Evolutionary conservation across 495 filamentous ascomycete genomes (phyloP).

Genomic region (Penicillium taxi): DNA sequence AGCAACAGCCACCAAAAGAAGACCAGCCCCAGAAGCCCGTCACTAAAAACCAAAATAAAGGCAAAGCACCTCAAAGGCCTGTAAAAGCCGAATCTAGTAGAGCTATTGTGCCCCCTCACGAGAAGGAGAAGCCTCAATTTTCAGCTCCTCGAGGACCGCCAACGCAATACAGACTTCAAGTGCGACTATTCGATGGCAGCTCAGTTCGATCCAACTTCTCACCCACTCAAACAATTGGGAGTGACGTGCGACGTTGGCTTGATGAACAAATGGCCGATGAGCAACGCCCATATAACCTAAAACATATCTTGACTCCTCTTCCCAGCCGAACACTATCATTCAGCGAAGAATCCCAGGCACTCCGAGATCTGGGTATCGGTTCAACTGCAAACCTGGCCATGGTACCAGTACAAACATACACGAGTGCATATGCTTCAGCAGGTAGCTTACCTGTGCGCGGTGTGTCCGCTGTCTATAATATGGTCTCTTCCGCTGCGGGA

Average conservation of each 20-base stretch:
- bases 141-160: slow-evolving; percentile 20
- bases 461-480: slow-evolving; percentile 36
- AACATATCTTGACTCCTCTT: slow-evolving; percentile 70
- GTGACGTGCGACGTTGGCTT: slow-evolving; percentile 69
- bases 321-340: slow-evolving; percentile 66
- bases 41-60: neutral
- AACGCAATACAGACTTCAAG: slow-evolving; percentile 56
- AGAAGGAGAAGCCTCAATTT: slow-evolving; percentile 8
- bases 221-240: slow-evolving; percentile 52
- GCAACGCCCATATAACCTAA: slow-evolving; percentile 67
- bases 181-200: slow-evolving; percentile 77
- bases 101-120: neutral
- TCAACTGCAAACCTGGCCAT: slow-evolving; percentile 80
- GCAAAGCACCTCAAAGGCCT: slow-evolving; percentile 6
- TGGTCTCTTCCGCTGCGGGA: slow-evolving; percentile 35
- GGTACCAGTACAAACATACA: slow-evolving; percentile 56
- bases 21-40: neutral
- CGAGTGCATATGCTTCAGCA: slow-evolving; percentile 48
- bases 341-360: slow-evolving; percentile 60
- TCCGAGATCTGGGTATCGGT: slow-evolving; percentile 58
- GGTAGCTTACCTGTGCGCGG: slow-evolving; percentile 38
- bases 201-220: slow-evolving; percentile 67
- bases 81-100: neutral
- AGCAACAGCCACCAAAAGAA: neutral
- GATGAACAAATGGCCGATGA: slow-evolving; percentile 46